Evolutionary conservation across 495 filamentous ascomycete genomes (phyloP), one percentile per base, ranked within the genome.

Genomic region (Talaromyces liani): DNA sequence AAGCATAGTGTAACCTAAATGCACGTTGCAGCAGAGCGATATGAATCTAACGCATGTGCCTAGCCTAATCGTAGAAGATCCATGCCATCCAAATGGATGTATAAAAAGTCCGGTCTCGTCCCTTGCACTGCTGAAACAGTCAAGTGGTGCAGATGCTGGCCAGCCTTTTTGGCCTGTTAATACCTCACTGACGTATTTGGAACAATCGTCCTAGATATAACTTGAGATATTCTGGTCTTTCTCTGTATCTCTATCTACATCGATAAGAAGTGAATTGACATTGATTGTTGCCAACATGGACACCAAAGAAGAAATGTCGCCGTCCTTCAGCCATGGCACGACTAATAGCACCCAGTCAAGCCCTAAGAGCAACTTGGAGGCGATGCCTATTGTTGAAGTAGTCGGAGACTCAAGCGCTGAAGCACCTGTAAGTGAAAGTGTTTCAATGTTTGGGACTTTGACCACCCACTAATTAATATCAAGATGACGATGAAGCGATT

Each of bases 401-500:
- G 14, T 41, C 39, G 57, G 27, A 36, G 20, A 34, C n/a, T 18
- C 57, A 8, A 39, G 12, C 34, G 6, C 9, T 20, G 60, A 62
- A 31, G 25, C 41, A 20, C 60, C 39, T 53, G 60, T 62, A 62
- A 22, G 60, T 34, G 5, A 36, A 25, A 9, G 31, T 6, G 18
- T 18, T 61, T n/a, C n/a, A 47, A 6, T 49, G 24, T 14, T 18
- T 6, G 12, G 2, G 12, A 2, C 20, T 39, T 8, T 29, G 6
- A 24, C 27, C n/a, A 25, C 3, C n/a, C n/a, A 62, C 45, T 49
- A 24, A 62, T 24, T 10, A 62, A 33, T n/a, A 7, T 22, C 34
- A 61, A 86, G 82, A 85, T 88, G 82, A 80, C 81, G 24, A 78
- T 81, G 47, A 77, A 72, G 27, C 75, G 82, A 9, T 77, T 87